phyloP scores from a whole-genome alignment of 768 basidiomycete species.

The Lactifluus echinatus region DNA sequence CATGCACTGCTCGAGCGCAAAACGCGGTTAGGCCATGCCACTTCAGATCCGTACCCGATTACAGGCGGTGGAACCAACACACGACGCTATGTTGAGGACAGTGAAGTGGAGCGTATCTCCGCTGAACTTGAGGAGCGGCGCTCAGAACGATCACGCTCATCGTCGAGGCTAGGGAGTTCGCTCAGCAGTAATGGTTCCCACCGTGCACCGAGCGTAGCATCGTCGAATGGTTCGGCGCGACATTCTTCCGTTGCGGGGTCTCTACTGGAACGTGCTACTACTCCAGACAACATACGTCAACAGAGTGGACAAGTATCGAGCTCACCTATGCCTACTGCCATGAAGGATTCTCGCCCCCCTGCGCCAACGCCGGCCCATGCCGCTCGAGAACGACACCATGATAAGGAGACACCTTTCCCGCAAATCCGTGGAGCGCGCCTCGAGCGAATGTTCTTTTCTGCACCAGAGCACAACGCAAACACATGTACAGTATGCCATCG shows the following conservation, averaged over 20 bases:
- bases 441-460: constrained; percentile 74
- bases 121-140: constrained; percentile 61
- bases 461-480: constrained; percentile 62
- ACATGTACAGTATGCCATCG: constrained; percentile 63
- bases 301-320: not conserved
- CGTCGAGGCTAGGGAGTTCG: constrained; percentile 15
- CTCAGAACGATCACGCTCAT: constrained; percentile 34
- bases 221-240: constrained; percentile 7
- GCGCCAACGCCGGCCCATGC: constrained; percentile 14
- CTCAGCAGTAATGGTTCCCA: constrained; percentile 11
- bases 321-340: not conserved
- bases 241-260: not conserved
- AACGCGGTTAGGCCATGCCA: constrained; percentile 46
- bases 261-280: not conserved
- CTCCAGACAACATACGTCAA: not conserved
- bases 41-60: constrained; percentile 35
- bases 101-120: constrained; percentile 54
- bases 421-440: constrained; percentile 71
- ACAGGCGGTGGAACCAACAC: constrained; percentile 17
- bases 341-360: constrained; percentile 1
- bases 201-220: constrained; percentile 16
- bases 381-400: constrained; percentile 19
- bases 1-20: constrained; percentile 33
- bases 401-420: constrained; percentile 57
- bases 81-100: constrained; percentile 42